A percentile compares a stretch with the other conserved stretches of the same genome.
Evolutionary conservation across 2,329 filamentous ascomycete species (phyloP).

Genomic region (Cladosporium sp.): DNA sequence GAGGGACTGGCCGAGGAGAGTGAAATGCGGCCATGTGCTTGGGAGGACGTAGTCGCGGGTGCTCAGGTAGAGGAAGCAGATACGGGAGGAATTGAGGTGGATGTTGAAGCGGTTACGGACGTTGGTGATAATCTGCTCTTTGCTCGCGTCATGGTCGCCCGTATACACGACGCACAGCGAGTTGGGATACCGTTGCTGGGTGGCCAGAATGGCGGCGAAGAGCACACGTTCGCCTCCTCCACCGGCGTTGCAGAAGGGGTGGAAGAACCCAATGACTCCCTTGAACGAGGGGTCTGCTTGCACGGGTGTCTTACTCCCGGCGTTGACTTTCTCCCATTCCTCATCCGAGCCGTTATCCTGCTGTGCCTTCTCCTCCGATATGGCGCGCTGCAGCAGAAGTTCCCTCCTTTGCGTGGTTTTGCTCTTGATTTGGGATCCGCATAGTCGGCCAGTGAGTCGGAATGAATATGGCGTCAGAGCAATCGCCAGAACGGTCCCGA

Average conservation of each 20-base stretch:
- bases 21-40: conserved; percentile 87
- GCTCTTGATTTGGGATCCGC: conserved; percentile 26
- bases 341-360: conserved; percentile 46
- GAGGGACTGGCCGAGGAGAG: conserved; percentile 83
- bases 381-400: conserved; percentile 25
- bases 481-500: conserved; percentile 21
- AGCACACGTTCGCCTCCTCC: conserved; percentile 93
- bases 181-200: conserved; percentile 81
- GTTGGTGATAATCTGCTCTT: conserved; percentile 65
- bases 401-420: conserved; percentile 30
- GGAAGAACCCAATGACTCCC: conserved; percentile 92
- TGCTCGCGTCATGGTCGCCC: conserved; percentile 84
- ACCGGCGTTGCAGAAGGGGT: conserved; percentile 97
- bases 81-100: conserved; percentile 72
- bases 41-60: conserved; percentile 83
- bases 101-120: conserved; percentile 84
- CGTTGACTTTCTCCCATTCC: conserved; percentile 67
- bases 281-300: conserved; percentile 61
- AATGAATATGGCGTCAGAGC: conserved; percentile 24
- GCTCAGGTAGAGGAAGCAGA: conserved; percentile 86
- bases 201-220: conserved; percentile 91
- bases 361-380: conserved; percentile 21
- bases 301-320: conserved; percentile 45
- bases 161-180: conserved; percentile 93
- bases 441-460: conserved; percentile 20